Evolutionary conservation across 768 basidiomycete species (phyloP), one percentile per base, ranked within the genome.

Genomic region (Kwoniella europaea): DNA sequence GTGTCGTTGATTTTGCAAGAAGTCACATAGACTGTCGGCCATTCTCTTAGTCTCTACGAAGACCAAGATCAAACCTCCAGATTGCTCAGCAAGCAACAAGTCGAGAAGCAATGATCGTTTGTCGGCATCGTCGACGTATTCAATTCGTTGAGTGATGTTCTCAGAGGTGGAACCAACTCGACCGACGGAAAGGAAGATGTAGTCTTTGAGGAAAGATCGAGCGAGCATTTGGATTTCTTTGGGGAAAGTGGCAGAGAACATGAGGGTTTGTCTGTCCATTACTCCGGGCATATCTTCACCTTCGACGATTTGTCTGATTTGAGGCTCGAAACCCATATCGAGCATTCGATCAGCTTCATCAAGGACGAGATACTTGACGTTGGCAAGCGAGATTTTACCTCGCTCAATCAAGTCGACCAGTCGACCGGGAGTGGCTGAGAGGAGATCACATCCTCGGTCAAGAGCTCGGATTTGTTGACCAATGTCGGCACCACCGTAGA

Each of bases 251-350:
- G 97, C 97, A 71, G 92, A 93, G 86, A 99, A 99, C 97, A 99
- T 99, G 85, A 99, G 91, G 1, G 97, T 99, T 83, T 98, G 97
- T 72, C 97, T 92, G 13, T 94, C 90, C 29, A 88, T 85, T 15
- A 91, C 89, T 57, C 90, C 91, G n/a, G 97, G 94, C 97, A 99
- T 99, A 83, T 99, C 97, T 80, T 94, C 94, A 76, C 92, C 92
- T 84, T 99, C 93, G 20, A 99, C 97, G 82, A 99, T 99, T 42
- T 94, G 89, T 74, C 97, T 89, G 81, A 99, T 99, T 86, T 98
- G 97, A 67, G 97, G 97, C 85, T 99, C 97, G 88, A 99, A 99
- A 91, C 97, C 97, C 97, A 99, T 99, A 87, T 99, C 97, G 81
- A 99, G 89, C 97, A 99, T 99, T 80, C 97, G 92, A 87, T 99